phyloP scores from a whole-genome alignment of 2,329 filamentous ascomycete genomes.

The Waltergamsia citrina region DNA sequence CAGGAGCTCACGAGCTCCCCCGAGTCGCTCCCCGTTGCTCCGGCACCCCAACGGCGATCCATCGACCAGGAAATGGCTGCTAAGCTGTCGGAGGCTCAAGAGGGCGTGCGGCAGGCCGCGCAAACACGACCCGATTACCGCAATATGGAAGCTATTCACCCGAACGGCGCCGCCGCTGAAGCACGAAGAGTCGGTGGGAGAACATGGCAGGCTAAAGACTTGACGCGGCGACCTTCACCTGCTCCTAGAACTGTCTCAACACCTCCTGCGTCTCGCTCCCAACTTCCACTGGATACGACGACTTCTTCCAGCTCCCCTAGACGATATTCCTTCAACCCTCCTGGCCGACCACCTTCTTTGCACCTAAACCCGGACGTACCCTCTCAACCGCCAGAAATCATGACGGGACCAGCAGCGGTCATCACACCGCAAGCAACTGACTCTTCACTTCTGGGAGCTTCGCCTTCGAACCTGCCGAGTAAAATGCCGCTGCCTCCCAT shows the following conservation, averaged over 20 bases:
- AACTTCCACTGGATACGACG: slow-evolving; percentile 14
- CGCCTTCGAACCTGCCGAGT: slow-evolving; percentile 40
- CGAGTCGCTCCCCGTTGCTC: slow-evolving; percentile 47
- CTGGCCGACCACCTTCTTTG: slow-evolving; percentile 30
- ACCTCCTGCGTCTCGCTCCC: slow-evolving; percentile 35
- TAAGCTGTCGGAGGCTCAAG: slow-evolving; percentile 15
- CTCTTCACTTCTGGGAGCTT: slow-evolving; percentile 1
- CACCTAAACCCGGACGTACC: slow-evolving; percentile 27
- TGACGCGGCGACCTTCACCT: slow-evolving; percentile 21
- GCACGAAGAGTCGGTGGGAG: background rate
- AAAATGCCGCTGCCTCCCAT: slow-evolving; percentile 55
- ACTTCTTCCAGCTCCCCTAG: slow-evolving; percentile 23
- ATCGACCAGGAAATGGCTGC: slow-evolving; percentile 26
- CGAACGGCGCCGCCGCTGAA: slow-evolving; percentile 10
- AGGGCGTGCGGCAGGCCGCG: slow-evolving; percentile 18
- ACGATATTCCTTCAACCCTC: slow-evolving; percentile 40
- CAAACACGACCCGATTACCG: slow-evolving; percentile 15
- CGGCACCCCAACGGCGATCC: slow-evolving; percentile 21
- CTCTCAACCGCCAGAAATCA: slow-evolving; percentile 10
- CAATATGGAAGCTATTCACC: slow-evolving; percentile 9
- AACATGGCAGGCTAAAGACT: slow-evolving; percentile 7
- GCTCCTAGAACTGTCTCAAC: slow-evolving; percentile 38
- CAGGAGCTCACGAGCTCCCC: slow-evolving; percentile 46
- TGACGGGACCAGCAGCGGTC: slow-evolving; percentile 13
- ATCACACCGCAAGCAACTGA: slow-evolving; percentile 4